Percentiles rank a stretch among this genome's conserved stretches.
phyloP scores from a whole-genome alignment of 371 early-diverging fungal species.

The Basidiobolus meristosporus region DNA sequence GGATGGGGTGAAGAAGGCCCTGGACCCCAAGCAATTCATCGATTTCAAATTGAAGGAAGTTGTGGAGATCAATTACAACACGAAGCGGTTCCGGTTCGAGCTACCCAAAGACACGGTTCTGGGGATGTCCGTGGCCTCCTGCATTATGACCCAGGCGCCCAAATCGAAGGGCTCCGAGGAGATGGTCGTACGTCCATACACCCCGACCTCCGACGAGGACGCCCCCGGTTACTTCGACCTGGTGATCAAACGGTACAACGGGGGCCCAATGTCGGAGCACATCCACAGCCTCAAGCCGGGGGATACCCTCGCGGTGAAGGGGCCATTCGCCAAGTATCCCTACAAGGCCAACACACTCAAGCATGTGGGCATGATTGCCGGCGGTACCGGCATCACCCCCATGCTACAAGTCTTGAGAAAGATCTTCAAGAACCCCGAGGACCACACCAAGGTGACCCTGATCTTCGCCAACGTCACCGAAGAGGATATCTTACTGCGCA shows the following conservation, averaged over 20 bases:
- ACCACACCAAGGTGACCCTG: conserved; percentile 70
- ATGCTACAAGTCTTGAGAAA: conserved; percentile 64
- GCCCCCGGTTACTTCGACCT: conserved; percentile 67
- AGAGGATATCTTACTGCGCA: conserved; percentile 66
- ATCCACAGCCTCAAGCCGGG: conserved; percentile 63
- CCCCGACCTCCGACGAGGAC: conserved; percentile 58
- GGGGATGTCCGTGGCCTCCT: conserved; percentile 61
- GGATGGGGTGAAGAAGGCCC: conserved; percentile 9
- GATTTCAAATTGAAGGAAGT: conserved; percentile 46
- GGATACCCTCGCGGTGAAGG: conserved; percentile 72
- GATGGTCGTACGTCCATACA: conserved; percentile 69
- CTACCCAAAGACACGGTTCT: conserved; percentile 43
- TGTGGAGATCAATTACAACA: conserved; percentile 51
- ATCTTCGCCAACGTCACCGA: conserved; percentile 75
- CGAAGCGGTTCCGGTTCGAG: conserved; percentile 58
- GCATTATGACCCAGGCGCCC: conserved; percentile 51
- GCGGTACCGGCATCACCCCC: conserved; percentile 91
- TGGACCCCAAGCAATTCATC: conserved; percentile 41
- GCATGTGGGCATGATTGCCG: conserved; percentile 48
- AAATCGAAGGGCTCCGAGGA: conserved; percentile 33
- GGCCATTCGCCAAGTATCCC: conserved; percentile 71
- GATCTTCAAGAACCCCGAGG: conserved; percentile 44
- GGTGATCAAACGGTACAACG: conserved; percentile 58
- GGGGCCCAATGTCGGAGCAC: conserved; percentile 7
- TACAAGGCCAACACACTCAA: conserved; percentile 53